Percentiles rank a stretch among this genome's conserved stretches.
phyloP scores from a whole-genome alignment of 345 rosid genomes.

The Citrus sp. region DNA sequence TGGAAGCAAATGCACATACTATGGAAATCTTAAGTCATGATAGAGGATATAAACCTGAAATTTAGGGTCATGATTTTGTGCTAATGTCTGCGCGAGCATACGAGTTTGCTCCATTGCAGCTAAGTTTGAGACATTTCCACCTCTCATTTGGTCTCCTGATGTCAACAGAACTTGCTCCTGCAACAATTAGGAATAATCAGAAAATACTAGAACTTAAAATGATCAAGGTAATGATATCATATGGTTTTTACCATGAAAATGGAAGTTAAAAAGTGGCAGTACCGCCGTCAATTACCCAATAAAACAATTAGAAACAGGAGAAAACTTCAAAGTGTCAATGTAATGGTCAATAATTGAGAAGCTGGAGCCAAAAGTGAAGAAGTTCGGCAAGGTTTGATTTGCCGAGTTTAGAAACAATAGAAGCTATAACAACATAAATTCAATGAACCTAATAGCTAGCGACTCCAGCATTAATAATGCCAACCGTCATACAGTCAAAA shows the following conservation, averaged over 20 bases:
- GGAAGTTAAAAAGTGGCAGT: not conserved
- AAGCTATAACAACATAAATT: not conserved
- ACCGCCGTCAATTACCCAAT: not conserved
- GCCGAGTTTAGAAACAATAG: not conserved
- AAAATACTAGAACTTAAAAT: not conserved
- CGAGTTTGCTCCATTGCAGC: slow-evolving; percentile 99
- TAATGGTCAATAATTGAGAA: not conserved
- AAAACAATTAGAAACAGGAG: not conserved
- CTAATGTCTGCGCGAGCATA: slow-evolving; percentile 87
- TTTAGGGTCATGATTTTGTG: slow-evolving; percentile 88
- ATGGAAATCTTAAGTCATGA: not conserved
- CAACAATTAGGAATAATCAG: slow-evolving; percentile 14
- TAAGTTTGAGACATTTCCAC: slow-evolving; percentile 50
- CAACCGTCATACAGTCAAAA: not conserved
- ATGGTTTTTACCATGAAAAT: not conserved
- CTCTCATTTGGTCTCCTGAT: slow-evolving; percentile 59
- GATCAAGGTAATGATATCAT: not conserved
- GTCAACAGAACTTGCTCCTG: slow-evolving; percentile 77
- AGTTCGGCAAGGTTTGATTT: not conserved
- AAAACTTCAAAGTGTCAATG: not conserved
- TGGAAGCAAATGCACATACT: slow-evolving; percentile 3
- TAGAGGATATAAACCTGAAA: slow-evolving; percentile 65
- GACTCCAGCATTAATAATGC: not conserved
- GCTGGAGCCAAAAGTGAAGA: not conserved
- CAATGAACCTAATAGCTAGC: not conserved